Base-by-base conservation (phyloP, 2,329 filamentous ascomycete species). In the Botrytis aclada region DNA sequence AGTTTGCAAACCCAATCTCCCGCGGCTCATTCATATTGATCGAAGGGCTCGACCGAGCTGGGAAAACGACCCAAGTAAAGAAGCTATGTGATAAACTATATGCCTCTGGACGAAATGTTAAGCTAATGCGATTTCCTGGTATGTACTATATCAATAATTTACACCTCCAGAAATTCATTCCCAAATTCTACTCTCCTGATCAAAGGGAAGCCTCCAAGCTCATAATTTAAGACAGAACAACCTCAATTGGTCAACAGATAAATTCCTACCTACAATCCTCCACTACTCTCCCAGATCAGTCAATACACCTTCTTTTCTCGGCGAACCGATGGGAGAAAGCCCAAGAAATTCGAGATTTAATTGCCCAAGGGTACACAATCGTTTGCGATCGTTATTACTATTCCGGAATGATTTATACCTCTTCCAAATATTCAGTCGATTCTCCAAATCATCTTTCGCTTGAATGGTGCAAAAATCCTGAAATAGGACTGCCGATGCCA, bases 301-400 rank as follows among this genome's bases (percentile, higher is more conserved):
- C 88, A 2, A 91, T 93, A 72, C 91, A 93, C 80, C 85, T 93
- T 9, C 84, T 93, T 6, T 93, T 93, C 82, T 90, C 89, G 20
- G 90, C 91, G 14, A 93, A 93, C 79, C 85, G 91, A 65, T 93
- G 91, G 91, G 91, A 93, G 72, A 78, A 79, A 65, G 76, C 78
- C 2, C 25, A 70, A 32, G 70, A 83, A 67, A 90, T 91, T 63
- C 80, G 84, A 29, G 72, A 82, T 1, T 84, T 88, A 9, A 82
- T 98, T 9, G 83, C 85, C 0, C 82, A 85, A 1, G 95, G 95
- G 14, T 90, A 86, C 32, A 96, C 89, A 0, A 87, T 99, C 45
- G 85, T 99, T 56, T 90, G 95, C 77, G 96, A 99, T 82, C 90
- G 96, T 65, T 99, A 98, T 84, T 97, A 97, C 81, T 95, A 97